These are phyloP conservation scores for Glomus cerebriforme DNA, from an alignment of 192 early-diverging fungal genomes.

Conservation along the genomic window DNA sequence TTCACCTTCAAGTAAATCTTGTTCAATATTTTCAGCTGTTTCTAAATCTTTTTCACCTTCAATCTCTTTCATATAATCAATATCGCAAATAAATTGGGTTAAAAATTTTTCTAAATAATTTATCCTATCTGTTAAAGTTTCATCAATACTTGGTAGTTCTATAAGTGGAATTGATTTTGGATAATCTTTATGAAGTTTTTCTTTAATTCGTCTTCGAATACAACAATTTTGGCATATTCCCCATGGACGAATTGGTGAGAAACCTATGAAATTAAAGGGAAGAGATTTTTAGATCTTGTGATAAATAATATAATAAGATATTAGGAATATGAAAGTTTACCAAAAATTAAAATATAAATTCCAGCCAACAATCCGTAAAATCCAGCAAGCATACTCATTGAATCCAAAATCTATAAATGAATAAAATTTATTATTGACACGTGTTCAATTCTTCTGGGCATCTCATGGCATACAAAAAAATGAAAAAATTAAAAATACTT, in stretches of 20 bases:
- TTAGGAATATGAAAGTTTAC: neutral
- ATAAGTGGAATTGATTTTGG: constrained; percentile 22
- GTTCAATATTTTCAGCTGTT: neutral
- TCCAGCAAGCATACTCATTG: constrained; percentile 17
- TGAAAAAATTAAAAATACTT: neutral
- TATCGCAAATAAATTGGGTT: constrained; percentile 16
- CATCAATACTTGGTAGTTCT: neutral
- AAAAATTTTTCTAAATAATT: constrained; percentile 23
- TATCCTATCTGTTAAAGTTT: neutral
- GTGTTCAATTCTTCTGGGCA: neutral
- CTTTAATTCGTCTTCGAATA: neutral
- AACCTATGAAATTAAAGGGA: neutral
- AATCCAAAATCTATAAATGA: constrained; percentile 19
- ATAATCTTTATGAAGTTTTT: constrained; percentile 8
- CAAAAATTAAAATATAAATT: constrained; percentile 24
- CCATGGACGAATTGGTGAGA: constrained; percentile 17
- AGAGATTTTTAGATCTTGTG: neutral
- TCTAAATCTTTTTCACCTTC: neutral
- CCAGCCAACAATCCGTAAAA: constrained; percentile 22
- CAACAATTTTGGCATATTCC: constrained; percentile 10
- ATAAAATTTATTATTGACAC: neutral
- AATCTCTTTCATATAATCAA: constrained; percentile 5
- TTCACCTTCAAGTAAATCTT: neutral
- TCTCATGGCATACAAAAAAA: too few relatives aligned
- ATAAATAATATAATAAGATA: neutral